Base-by-base conservation (phyloP, 2,329 filamentous ascomycete species). In the Beauveria varroae region DNA sequence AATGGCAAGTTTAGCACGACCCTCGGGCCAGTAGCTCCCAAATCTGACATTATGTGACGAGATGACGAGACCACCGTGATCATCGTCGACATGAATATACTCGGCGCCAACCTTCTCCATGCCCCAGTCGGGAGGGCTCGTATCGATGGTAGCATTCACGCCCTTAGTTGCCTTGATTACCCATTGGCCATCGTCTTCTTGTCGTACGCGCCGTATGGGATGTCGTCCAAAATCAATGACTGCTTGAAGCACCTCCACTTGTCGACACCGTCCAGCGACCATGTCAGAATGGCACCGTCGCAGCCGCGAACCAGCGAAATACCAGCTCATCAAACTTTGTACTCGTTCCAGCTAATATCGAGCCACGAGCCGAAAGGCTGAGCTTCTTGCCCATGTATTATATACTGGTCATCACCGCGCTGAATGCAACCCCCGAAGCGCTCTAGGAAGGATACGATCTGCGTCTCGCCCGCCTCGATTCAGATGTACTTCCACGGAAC, bases 281-380 rank as follows among this genome's bases (percentile, higher is more conserved):
- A 67, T 18, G 67, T 61, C 56, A 68, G 24, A 14, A 64, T 62
- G 20, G 56, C 61, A 34, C 69, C 69, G 55, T 71, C 68, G 61
- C 67, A 68, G 46, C 68, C 68, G 7, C 68, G 63, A 54, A 71
- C 70, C n/a, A 70, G 59, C n/a, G 66, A 68, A 8, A 70, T 64
- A 28, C 70, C 69, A 20, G 55, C 64, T 67, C 68, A 70, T 50
- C 62, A 65, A 28, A 64, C 58, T 47, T 64, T 65, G 47, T 64
- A 52, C 24, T 51, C 22, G 64, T 69, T 67, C 53, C 66, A 64
- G 34, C 63, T 65, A 28, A 71, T 50, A 62, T 71, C 68, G 40
- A 70, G 64, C 69, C 69, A 70, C 5, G 68, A 66, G 49, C 64
- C 67, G 9, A 71, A 63, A 8, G 60, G 52, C 49, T 69, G 67